Base-by-base conservation (phyloP, 352 stramenopile species). In the Pseudoperonospora humuli region DNA sequence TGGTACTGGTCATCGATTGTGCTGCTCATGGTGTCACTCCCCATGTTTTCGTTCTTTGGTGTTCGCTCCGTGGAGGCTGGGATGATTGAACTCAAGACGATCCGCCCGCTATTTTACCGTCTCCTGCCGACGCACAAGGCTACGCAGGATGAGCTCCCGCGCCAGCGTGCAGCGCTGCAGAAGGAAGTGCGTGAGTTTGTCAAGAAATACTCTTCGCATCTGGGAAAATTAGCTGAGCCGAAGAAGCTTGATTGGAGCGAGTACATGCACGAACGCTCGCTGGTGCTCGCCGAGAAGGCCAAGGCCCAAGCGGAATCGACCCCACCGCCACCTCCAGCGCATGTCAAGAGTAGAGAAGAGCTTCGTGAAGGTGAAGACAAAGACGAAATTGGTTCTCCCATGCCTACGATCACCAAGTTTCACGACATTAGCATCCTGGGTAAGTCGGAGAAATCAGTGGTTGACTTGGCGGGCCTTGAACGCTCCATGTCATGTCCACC, bases 31-130 rank as follows among this genome's bases (percentile, higher is more conserved):
- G 53, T 84, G 10, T 91, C 78, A 35, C 90, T 91, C 61, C 81
- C 81, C 41, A 58, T 93, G 7, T 93, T 93, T 43, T 93, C 81
- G 7, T 91, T 90, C 56, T 93, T 93, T 44, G 81, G 81, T 27
- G 76, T 93, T 41, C 81, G 81, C 17, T 91, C 78, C 8, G 81
- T 90, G 18, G 81, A 93, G 55, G 81, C 78, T 21, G 81, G 81
- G 28, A 93, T 91, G 57, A 93, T 93, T 39, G 81, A 90, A 54
- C 53, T 93, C 45, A 93, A 90, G 66, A 93, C 80, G 3, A 59
- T 93, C 5, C 75, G 75, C 9, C 80, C 80, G 35, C 55, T 93
- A 1, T 90, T 90, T 50, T 88, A 89, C 50, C 80, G 80, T 23
- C 43, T 93, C 23, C 46, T 89, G 37, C 77, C 77, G 6, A 71